Evolutionary conservation across 495 filamentous ascomycete genomes (phyloP), one percentile per base, ranked within the genome.

Genomic region (Hypoxylon fuscum): DNA sequence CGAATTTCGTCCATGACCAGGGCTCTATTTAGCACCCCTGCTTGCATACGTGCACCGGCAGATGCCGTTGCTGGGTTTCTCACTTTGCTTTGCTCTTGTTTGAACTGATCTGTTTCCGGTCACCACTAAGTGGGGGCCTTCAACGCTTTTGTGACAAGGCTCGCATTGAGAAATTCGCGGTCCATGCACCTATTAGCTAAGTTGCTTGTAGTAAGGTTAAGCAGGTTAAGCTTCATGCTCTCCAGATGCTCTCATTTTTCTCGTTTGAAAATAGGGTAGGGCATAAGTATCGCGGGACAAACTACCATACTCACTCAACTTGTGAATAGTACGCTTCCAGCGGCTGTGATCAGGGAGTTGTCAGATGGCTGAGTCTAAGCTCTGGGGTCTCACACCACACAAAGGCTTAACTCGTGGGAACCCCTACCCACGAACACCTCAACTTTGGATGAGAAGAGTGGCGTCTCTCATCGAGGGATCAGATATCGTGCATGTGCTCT

Each of bases 51-150:
- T 42, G 47, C 61, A 23, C 43, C 54, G 61, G 61, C 38, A 55
- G 37, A 40, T 55, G 44, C 62, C 62, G 62, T 59, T 18, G 21
- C 40, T 50, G 23, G 62, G 55, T 43, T 51, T n/a, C 37, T 15
- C 27, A 31, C 47, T 58, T 21, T 21, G 45, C 50, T 40, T 58
- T 21, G 21, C 21, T 48, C 37, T 27, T 14, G 56, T 57, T 50
- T 56, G 46, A 52, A 42, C 57, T 51, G 56, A 60, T 56, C 50
- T 56, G 62, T 66, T 54, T 58, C 64, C 58, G 58, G 58, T 67
- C 53, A 67, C 58, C 42, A 46, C 64, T 54, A 67, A 62, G 64
- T 62, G 64, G 64, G n/a, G 58, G 61, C 56, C 48, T 12, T 48
- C 22, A 35, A 38, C 44, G 42, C 43, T 57, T 52, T 52, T 66